Evolutionary conservation across 768 basidiomycete species (phyloP).

Genomic region (Trametes villosa): DNA sequence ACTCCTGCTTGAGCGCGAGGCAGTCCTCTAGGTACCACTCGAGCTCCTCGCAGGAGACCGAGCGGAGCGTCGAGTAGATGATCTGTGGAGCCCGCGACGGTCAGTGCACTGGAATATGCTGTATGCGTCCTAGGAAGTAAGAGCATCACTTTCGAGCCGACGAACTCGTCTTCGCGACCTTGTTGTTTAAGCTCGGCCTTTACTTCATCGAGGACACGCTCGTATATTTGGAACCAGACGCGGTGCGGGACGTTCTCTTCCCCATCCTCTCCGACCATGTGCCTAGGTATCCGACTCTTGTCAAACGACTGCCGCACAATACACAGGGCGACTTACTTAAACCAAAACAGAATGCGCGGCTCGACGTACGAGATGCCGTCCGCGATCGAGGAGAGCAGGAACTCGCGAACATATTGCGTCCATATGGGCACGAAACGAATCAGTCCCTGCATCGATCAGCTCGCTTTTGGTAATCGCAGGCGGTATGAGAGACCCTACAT

Average conservation of each 20-base stretch:
- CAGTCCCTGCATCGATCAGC: conserved; percentile 35
- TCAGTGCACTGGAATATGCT: background rate
- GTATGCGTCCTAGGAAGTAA: no score
- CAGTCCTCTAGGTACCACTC: conserved; percentile 77
- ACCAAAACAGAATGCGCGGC: conserved; percentile 65
- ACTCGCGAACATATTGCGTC: conserved; percentile 61
- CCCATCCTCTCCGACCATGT: conserved; percentile 62
- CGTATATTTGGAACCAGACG: conserved; percentile 61
- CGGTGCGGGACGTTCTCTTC: conserved; percentile 59
- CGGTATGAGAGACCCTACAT: conserved; percentile 42
- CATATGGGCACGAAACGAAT: conserved; percentile 61
- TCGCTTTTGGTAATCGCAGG: background rate
- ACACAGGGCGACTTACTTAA: conserved; percentile 51
- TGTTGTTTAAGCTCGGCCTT: conserved; percentile 53
- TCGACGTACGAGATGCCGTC: conserved; percentile 79
- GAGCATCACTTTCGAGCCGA: conserved; percentile 60
- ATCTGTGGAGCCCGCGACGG: conserved; percentile 47
- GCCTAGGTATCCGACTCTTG: conserved; percentile 40
- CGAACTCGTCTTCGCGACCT: conserved; percentile 62
- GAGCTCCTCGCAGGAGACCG: conserved; percentile 57
- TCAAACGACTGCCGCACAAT: no score
- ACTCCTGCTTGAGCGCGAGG: conserved; percentile 70
- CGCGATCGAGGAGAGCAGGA: conserved; percentile 62
- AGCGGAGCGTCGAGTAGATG: conserved; percentile 69
- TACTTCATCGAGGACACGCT: conserved; percentile 54